Percentiles rank a stretch among this genome's conserved stretches.
Evolutionary conservation across 2,329 filamentous ascomycete species (phyloP).

Genomic region (Xylaria sp.): DNA sequence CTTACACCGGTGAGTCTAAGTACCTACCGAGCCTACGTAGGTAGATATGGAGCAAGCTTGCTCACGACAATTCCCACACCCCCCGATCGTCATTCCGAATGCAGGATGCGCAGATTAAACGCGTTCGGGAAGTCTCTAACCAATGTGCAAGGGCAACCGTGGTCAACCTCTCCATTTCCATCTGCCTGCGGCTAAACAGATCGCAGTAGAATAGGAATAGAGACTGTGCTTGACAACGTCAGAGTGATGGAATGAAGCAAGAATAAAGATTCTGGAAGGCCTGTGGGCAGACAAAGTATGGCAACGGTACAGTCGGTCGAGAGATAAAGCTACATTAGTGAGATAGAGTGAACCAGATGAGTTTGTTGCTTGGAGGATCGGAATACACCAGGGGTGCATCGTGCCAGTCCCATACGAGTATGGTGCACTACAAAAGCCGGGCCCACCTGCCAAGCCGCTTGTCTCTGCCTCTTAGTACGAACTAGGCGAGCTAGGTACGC

Average conservation of each 20-base stretch:
- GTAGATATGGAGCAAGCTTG: not conserved
- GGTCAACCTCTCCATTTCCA: not conserved
- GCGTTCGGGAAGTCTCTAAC: not conserved
- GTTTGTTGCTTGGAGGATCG: not conserved
- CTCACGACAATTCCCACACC: not conserved
- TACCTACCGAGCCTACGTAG: too few species aligned
- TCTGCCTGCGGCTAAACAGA: not conserved
- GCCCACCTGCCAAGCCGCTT: not conserved
- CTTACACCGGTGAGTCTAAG: not conserved
- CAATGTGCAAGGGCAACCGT: not conserved
- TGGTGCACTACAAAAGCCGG: not conserved
- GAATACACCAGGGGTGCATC: constrained; percentile 2
- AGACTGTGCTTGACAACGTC: not conserved
- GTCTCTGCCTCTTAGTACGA: not conserved
- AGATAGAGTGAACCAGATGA: not conserved
- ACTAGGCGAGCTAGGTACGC: not conserved
- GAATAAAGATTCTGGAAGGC: not conserved
- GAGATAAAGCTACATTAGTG: not conserved
- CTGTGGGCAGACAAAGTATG: not conserved
- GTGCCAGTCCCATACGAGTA: not conserved
- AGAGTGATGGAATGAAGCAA: not conserved
- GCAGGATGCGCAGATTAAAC: not conserved
- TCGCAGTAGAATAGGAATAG: not conserved
- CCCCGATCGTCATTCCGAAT: not conserved
- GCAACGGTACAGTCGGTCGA: not conserved